Percentiles rank a stretch among this genome's conserved stretches.
Conservation (phyloP, 805 yeast species). For the Candida sanyiensis region DNA sequence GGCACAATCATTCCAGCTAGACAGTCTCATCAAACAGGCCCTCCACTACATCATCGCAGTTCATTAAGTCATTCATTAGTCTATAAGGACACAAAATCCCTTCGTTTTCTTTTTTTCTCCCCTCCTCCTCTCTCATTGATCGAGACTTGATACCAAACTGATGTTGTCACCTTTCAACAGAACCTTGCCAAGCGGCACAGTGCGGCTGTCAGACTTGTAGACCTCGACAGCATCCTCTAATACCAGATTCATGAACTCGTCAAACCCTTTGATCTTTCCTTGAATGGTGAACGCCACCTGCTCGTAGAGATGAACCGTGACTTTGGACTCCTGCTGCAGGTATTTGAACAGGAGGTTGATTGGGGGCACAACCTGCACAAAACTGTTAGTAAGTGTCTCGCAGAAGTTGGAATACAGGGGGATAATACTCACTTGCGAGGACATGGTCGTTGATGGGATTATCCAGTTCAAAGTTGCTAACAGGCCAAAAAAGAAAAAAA, state of each 20-base stretch:
- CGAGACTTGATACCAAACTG: constrained; percentile 50
- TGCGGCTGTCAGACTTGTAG: constrained; percentile 42
- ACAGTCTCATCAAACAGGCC: neutral
- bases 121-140: constrained; percentile 7
- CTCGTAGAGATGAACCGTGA: constrained; percentile 85
- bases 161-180: constrained; percentile 92
- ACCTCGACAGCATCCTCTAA: constrained; percentile 62
- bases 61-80: neutral
- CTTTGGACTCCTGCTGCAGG: constrained; percentile 74
- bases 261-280: constrained; percentile 88
- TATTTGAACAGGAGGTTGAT: constrained; percentile 85
- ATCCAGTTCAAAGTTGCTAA: neutral
- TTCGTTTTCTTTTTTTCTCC: too few relatives aligned
- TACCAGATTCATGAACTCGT: constrained; percentile 90
- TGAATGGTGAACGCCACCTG: constrained; percentile 72
- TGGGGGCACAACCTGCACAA: constrained; percentile 66
- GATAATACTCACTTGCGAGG: constrained; percentile 7
- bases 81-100: neutral
- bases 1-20: too few relatives aligned
- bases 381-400: constrained; percentile 11
- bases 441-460: constrained; percentile 35
- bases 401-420: too few relatives aligned
- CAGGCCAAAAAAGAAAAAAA: neutral
- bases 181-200: constrained; percentile 62
- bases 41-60: too few relatives aligned